phyloP scores from a whole-genome alignment of 805 yeast species.

The Hanseniaspora guilliermondii region DNA sequence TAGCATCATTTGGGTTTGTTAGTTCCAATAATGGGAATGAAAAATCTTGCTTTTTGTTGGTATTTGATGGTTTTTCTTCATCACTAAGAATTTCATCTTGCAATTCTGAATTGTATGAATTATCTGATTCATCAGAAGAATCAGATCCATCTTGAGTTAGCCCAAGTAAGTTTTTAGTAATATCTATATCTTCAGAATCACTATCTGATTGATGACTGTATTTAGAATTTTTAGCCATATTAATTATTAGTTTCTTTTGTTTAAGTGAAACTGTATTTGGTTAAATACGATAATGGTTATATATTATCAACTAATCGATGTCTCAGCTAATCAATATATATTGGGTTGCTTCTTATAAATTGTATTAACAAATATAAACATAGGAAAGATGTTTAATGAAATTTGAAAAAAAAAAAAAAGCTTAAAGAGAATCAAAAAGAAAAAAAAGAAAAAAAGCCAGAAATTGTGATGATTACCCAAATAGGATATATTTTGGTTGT shows the following conservation, averaged over 20 bases:
- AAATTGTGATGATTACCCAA: background rate
- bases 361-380: no score
- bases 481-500: background rate
- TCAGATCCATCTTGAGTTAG: conserved; percentile 32
- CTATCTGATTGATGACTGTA: conserved; percentile 13
- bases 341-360: no score
- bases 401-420: no score
- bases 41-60: conserved; percentile 11
- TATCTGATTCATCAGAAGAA: conserved; percentile 25
- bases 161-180: conserved; percentile 46
- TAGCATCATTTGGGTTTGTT: conserved; percentile 29
- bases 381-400: no score
- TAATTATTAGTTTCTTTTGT: background rate
- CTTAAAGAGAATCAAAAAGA: no score
- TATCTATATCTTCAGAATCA: conserved; percentile 47
- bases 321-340: no score
- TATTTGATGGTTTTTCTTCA: conserved; percentile 28
- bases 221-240: background rate
- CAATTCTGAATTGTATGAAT: conserved; percentile 15
- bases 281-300: background rate
- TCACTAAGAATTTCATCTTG: conserved; percentile 28
- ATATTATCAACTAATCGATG: no score
- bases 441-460: no score
- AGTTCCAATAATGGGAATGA: conserved; percentile 39
- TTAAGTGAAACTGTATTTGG: background rate